A percentile compares a stretch with the other conserved stretches of the same genome.
These are phyloP conservation scores for Coemansia umbellata DNA, from an alignment of 192 early-diverging fungal genomes.

Conservation along the genomic window DNA sequence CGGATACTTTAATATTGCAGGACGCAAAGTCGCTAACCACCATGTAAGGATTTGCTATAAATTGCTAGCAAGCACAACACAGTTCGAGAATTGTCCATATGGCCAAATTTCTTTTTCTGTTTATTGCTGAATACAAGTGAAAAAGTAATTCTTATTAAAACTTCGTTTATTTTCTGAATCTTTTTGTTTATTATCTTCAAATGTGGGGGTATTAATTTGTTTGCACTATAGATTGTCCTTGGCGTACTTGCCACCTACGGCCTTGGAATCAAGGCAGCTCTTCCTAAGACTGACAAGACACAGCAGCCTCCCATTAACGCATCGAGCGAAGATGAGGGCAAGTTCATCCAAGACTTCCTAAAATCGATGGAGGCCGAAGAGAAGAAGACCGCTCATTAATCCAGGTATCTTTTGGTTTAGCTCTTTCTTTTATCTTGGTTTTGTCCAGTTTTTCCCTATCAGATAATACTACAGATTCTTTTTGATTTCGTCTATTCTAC, in stretches of 20 bases:
- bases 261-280: conserved; percentile 25
- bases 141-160: too few relatives aligned
- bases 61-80: too few relatives aligned
- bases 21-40: conserved; percentile 48
- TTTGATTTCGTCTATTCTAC: too few relatives aligned
- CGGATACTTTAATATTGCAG: conserved; percentile 49
- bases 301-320: conserved; percentile 46
- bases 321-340: conserved; percentile 42
- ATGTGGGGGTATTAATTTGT: too few relatives aligned
- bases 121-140: too few relatives aligned
- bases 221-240: conserved; percentile 53
- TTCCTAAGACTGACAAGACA: conserved; percentile 48
- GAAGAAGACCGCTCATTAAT: conserved; percentile 9
- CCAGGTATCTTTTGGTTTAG: not conserved
- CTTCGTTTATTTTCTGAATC: too few relatives aligned
- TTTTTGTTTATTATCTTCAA: too few relatives aligned
- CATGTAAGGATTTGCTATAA: conserved; percentile 37
- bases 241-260: conserved; percentile 46
- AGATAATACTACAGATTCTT: too few relatives aligned
- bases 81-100: too few relatives aligned
- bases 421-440: too few relatives aligned
- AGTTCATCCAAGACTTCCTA: conserved; percentile 51
- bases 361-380: conserved; percentile 50
- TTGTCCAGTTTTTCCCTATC: too few relatives aligned
- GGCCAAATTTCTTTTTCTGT: too few relatives aligned